A percentile compares a stretch with the other conserved stretches of the same genome.
Conservation (phyloP, 2,329 filamentous ascomycete genomes). For the Coniella vitis region DNA sequence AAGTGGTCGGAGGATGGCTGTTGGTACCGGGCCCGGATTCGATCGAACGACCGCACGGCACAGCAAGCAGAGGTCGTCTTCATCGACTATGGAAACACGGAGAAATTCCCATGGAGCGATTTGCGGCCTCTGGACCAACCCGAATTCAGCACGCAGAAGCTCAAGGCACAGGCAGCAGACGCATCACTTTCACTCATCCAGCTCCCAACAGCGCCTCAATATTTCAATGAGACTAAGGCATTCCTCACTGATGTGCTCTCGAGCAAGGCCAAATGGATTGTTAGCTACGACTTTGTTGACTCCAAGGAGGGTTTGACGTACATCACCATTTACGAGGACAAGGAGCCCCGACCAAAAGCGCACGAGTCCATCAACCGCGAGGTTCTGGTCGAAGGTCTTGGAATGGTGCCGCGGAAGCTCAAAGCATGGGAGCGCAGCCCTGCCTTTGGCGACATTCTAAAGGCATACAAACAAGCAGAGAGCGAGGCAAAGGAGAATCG, state of each 20-base stretch:
- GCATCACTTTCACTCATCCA: conserved; percentile 84
- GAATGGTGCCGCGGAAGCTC: conserved; percentile 86
- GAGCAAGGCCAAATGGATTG: conserved; percentile 66
- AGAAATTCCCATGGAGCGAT: conserved; percentile 76
- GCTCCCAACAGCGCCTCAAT: conserved; percentile 75
- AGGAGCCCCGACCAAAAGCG: conserved; percentile 46
- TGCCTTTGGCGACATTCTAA: conserved; percentile 63
- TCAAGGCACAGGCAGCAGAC: conserved; percentile 82
- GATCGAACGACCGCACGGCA: conserved; percentile 84
- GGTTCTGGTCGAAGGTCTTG: conserved; percentile 73
- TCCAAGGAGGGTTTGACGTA: conserved; percentile 73
- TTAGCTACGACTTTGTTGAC: conserved; percentile 81
- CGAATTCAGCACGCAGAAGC: conserved; percentile 73
- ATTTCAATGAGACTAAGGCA: conserved; percentile 70
- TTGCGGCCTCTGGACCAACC: conserved; percentile 74
- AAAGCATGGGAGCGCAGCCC: conserved; percentile 79
- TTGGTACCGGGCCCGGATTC: conserved; percentile 90
- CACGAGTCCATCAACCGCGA: conserved; percentile 87
- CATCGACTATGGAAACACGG: conserved; percentile 93
- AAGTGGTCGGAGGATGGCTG: conserved; percentile 83
- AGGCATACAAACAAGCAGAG: conserved; percentile 67
- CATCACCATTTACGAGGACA: conserved; percentile 81
- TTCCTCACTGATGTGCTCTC: conserved; percentile 71
- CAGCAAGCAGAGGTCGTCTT: conserved; percentile 89
- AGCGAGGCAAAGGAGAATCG: conserved; percentile 71